These are phyloP conservation scores for barley (Hordeum vulgare) DNA, from an alignment of 176 grass and related monocot genomes.

Conservation along the genomic window DNA sequence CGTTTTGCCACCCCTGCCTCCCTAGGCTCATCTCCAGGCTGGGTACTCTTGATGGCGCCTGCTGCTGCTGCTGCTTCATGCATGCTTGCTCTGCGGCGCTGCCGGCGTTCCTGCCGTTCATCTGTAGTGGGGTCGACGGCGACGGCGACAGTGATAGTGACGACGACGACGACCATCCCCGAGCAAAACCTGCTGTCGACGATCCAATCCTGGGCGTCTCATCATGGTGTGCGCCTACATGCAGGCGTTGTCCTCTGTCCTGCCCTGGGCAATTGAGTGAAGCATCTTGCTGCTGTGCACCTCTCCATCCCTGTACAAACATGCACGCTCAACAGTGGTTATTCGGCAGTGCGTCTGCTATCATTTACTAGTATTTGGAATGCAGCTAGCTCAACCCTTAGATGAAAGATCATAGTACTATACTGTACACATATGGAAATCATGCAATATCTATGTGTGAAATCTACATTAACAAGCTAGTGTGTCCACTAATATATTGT, in stretches of 20 bases:
- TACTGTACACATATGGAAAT: not conserved
- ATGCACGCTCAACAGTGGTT: not conserved
- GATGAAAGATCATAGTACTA: not conserved
- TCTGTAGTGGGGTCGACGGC: slow-evolving; percentile 3
- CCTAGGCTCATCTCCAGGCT: slow-evolving; percentile 88
- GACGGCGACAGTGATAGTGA: not conserved
- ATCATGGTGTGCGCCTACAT: not conserved
- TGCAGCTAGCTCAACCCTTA: not conserved
- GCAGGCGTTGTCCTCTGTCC: not conserved
- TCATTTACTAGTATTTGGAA: not conserved
- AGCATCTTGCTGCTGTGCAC: slow-evolving; percentile 13
- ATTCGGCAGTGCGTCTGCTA: not conserved
- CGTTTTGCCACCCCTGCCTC: slow-evolving; percentile 70
- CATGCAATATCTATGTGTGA: not conserved
- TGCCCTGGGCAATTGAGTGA: not conserved
- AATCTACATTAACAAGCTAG: not conserved
- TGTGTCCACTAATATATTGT: not conserved
- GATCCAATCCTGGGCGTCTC: slow-evolving; percentile 7
- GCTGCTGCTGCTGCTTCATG: slow-evolving; percentile 22
- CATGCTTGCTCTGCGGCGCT: slow-evolving; percentile 9
- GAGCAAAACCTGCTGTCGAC: slow-evolving; percentile 10
- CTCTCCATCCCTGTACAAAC: slow-evolving; percentile 31
- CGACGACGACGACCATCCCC: not conserved
- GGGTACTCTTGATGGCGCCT: slow-evolving; percentile 38
- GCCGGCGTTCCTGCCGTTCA: not conserved